Conservation (phyloP, 2,329 filamentous ascomycete species). For the Penicillium fuscoglaucum region DNA sequence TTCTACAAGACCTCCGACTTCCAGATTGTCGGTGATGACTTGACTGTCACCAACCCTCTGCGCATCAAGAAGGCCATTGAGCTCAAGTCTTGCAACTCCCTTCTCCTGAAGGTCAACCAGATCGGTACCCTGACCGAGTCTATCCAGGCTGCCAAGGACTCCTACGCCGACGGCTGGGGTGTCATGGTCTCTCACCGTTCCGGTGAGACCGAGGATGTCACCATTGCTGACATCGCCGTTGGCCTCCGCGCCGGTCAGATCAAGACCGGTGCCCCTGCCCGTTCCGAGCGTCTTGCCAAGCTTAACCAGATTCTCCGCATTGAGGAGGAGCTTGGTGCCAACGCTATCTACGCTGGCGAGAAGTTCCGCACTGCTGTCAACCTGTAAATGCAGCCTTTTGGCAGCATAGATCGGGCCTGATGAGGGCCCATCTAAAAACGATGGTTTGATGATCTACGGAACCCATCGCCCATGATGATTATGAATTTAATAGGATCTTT, state of each 20-base stretch:
- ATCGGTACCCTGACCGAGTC: slow-evolving; percentile 98
- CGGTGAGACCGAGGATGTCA: slow-evolving; percentile 99
- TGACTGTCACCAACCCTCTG: slow-evolving; percentile 98
- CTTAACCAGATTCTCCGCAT: slow-evolving; percentile 99
- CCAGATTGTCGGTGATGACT: slow-evolving; percentile 97
- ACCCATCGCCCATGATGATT: slow-evolving; percentile 26
- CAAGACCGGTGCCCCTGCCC: slow-evolving; percentile 95
- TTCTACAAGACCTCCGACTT: slow-evolving; percentile 99
- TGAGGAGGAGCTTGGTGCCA: slow-evolving; percentile 94
- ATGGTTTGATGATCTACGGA: slow-evolving; percentile 17
- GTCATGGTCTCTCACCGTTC: slow-evolving; percentile 99
- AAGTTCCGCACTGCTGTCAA: slow-evolving; percentile 91
- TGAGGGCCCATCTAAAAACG: slow-evolving; percentile 15
- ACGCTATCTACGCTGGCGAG: slow-evolving; percentile 86
- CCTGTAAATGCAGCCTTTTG: slow-evolving; percentile 60
- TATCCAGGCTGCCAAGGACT: slow-evolving; percentile 98
- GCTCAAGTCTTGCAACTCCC: slow-evolving; percentile 96
- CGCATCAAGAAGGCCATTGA: slow-evolving; percentile 99
- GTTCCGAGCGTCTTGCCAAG: slow-evolving; percentile 98
- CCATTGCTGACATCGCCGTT: slow-evolving; percentile 96
- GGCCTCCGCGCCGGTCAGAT: slow-evolving; percentile 97
- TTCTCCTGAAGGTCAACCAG: slow-evolving; percentile 99
- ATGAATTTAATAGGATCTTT: slow-evolving; percentile 29
- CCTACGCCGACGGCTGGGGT: slow-evolving; percentile 91
- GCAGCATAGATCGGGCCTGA: slow-evolving; percentile 9